phyloP scores from a whole-genome alignment of 805 yeast species.

The Cyberlindnera xylosilytica region DNA sequence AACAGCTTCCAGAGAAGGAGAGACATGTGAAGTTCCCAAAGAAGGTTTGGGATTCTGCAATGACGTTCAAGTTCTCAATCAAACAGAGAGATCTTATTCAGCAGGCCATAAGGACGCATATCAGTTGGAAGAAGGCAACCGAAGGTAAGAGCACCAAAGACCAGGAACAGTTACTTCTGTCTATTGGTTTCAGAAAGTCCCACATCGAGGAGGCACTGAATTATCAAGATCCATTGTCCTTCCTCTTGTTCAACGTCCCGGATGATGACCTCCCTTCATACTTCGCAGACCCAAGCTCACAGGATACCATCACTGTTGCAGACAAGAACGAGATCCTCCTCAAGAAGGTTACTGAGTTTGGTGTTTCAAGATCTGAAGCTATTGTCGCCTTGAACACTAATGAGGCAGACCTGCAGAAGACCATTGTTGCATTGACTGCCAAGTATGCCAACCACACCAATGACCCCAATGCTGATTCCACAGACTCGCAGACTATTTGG shows the following conservation, averaged over 20 bases:
- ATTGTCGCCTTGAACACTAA: conserved; percentile 42
- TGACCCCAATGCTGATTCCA: conserved; percentile 5
- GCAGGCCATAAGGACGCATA: conserved; percentile 50
- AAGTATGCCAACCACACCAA: conserved; percentile 28
- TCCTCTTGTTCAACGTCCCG: conserved; percentile 79
- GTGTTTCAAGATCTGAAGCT: conserved; percentile 66
- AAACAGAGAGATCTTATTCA: conserved; percentile 64
- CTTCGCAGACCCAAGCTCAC: conserved; percentile 50
- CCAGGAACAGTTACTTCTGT: conserved; percentile 29
- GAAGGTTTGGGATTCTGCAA: conserved; percentile 70
- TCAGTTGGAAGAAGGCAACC: conserved; percentile 44
- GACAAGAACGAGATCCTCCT: conserved; percentile 54
- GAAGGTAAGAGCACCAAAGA: neutral
- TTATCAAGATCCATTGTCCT: conserved; percentile 46
- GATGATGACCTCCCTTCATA: conserved; percentile 85
- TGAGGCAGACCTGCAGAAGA: conserved; percentile 43
- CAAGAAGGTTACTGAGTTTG: conserved; percentile 59
- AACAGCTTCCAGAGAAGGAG: conserved; percentile 4
- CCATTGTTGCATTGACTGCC: conserved; percentile 50
- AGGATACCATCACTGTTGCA: conserved; percentile 44
- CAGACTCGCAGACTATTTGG: conserved; percentile 49
- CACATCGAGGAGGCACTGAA: conserved; percentile 73
- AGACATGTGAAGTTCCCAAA: conserved; percentile 33
- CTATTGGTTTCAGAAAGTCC: conserved; percentile 62
- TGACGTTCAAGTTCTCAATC: conserved; percentile 64